Conservation (phyloP, 768 basidiomycete species). For the Leccinum incarnatum region DNA sequence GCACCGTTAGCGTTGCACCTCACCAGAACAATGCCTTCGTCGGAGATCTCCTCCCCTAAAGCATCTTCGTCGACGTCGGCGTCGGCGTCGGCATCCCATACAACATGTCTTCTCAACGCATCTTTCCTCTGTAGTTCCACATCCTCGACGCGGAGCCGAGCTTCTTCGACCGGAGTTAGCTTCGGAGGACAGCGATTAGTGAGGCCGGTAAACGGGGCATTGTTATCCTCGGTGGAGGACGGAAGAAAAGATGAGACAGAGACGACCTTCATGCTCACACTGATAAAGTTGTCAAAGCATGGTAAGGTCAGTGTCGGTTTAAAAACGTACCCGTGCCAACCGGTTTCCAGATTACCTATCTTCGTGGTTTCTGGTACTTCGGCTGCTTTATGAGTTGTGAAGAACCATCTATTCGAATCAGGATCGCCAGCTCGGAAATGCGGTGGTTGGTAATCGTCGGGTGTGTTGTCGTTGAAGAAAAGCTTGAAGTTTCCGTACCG, state of each 20-base stretch:
- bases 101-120: constrained; percentile 56
- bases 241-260: constrained; percentile 77
- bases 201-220: constrained; percentile 53
- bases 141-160: constrained; percentile 49
- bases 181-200: constrained; percentile 32
- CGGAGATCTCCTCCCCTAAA: constrained; percentile 48
- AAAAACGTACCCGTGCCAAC: constrained; percentile 61
- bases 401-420: constrained; percentile 74
- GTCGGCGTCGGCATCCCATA: constrained; percentile 63
- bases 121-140: constrained; percentile 60
- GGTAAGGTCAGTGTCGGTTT: neutral
- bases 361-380: constrained; percentile 75
- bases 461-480: constrained; percentile 78
- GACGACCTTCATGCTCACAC: constrained; percentile 67
- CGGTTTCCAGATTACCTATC: constrained; percentile 65
- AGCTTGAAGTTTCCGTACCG: constrained; percentile 89
- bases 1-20: constrained; percentile 17
- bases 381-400: constrained; percentile 69
- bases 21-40: constrained; percentile 27
- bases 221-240: constrained; percentile 54
- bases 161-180: constrained; percentile 60
- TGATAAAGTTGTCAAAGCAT: constrained; percentile 24
- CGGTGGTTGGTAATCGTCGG: constrained; percentile 81
- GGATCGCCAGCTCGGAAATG: constrained; percentile 71
- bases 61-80: constrained; percentile 49